A percentile compares a stretch with the other conserved stretches of the same genome.
These are phyloP conservation scores for Kuraishia borneana DNA, from an alignment of 805 yeast genomes.

Conservation along the genomic window DNA sequence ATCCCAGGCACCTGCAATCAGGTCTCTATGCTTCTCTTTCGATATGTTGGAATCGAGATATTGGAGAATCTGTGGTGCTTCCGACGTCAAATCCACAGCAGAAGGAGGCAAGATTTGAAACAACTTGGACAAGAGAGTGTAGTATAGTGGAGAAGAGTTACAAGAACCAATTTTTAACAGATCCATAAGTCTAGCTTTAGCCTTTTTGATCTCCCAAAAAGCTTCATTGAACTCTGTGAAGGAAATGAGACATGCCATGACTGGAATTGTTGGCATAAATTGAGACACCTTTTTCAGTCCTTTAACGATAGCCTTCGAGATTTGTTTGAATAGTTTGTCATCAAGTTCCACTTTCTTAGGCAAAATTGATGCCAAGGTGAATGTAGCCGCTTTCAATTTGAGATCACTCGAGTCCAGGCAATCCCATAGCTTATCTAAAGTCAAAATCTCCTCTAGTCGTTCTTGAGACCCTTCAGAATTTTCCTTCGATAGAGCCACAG, in stretches of 20 bases:
- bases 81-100: conserved; percentile 2
- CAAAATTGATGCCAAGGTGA: conserved; percentile 24
- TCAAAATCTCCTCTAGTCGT: conserved; percentile 22
- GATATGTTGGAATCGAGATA: conserved; percentile 11
- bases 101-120: conserved; percentile 5
- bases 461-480: conserved; percentile 9
- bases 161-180: conserved; percentile 44
- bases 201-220: conserved; percentile 44
- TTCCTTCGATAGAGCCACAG: not conserved
- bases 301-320: conserved; percentile 34
- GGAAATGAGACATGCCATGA: conserved; percentile 33
- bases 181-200: conserved; percentile 30
- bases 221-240: conserved; percentile 31
- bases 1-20: conserved; percentile 16
- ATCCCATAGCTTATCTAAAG: conserved; percentile 33
- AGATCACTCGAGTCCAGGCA: conserved; percentile 25
- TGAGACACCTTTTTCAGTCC: conserved; percentile 24
- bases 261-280: conserved; percentile 26
- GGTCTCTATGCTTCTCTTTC: conserved; percentile 12
- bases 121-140: conserved; percentile 15
- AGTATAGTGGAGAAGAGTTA: conserved; percentile 40
- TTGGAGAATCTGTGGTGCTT: too few relatives aligned
- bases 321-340: conserved; percentile 23
- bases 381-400: conserved; percentile 27
- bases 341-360: conserved; percentile 8